Base-by-base conservation (phyloP, 2,329 filamentous ascomycete species). In the Botrytis paeoniae region DNA sequence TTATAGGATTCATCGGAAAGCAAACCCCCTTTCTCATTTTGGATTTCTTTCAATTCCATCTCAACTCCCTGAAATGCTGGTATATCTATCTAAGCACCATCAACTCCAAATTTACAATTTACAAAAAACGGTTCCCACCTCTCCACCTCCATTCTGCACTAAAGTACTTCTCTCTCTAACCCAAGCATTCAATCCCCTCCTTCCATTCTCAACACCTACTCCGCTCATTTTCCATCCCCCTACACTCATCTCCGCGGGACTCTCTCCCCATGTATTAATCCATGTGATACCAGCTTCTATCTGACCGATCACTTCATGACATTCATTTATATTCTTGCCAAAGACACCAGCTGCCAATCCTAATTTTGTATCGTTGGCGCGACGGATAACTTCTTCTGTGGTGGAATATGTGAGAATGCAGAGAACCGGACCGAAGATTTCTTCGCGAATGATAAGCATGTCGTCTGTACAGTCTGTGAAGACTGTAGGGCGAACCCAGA, bases 211-310 rank as follows among this genome's bases (percentile, higher is more conserved):
- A 2, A 97, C 90, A 0, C 94, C 94, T 16, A 97, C 84, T 48
- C 94, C 94, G 80, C 93, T 97, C 86, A 92, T 87, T 85, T 97
- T 97, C 94, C 94, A 97, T 0, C 94, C 94, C 16, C 94, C 94
- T 0, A 97, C 94, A 3, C 92, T 92, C 94, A 97, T 97, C 85
- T 97, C 94, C 0, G 94, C 93, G 0, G 94, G 94, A 66, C 88
- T 91, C 84, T 97, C 94, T n/a, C 94, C 94, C 94, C 94, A 97
- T 0, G 93, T 94, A 81, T 97, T 97, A 70, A 97, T 87, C 94
- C 94, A 97, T 1, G 93, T 97, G 79, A 97, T 97, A 48, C 94
- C 94, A 0, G 93, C 93, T 80, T 97, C 87, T 8, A 97, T 84
- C 79, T 89, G 86, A 37, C 88, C 86, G 60, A 95, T 86, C 1